Base-by-base conservation (phyloP, 2,329 filamentous ascomycete genomes). In the Apiospora malaysiana region DNA sequence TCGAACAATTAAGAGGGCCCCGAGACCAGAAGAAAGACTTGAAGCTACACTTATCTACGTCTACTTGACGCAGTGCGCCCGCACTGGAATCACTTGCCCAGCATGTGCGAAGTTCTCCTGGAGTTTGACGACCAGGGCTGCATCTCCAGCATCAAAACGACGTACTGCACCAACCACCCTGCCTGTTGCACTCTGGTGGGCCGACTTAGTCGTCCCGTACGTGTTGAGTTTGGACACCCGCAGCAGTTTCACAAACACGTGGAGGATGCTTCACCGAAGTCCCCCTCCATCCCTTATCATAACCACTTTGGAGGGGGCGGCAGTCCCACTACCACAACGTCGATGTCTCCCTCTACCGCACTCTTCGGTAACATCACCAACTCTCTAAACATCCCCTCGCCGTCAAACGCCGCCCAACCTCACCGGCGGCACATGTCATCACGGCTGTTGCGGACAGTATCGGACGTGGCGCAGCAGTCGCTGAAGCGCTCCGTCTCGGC, bases 381-480 rank as follows among this genome's bases (percentile, higher is more conserved):
- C 5, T 63, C 56, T 32, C 27, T 63, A 27, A 40, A 40, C 10
- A n/a, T 63, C 14, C 56, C 56, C 3, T n/a, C 32, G 18, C 27
- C 56, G 18, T 8, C 32, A 2, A 63, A 8, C 16, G 27, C 27
- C 9, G 27, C 56, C 0, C 56, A 37, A 16, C 56, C 56, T 2
- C 56, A 63, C 27, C 56, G 32, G 4, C 32, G 56, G 9, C 56
- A 63, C 2, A 32, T 40, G 27, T 40, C 56, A 2, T 63, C 56
- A 4, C 56, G 56, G 9, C 32, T 63, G 27, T 18, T 63, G 9
- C 56, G 32, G 32, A 63, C 56, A 2, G 56, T 63, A 9, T 63
- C 56, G 18, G 56, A 63, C 21, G 56, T 40, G 56, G 56, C 56
- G n/a, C 56, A 63, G 27, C 56, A 63, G 56, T 63, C 56, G 32